Evolutionary conservation across 2,329 filamentous ascomycete species (phyloP), one percentile per base, ranked within the genome.

Genomic region (Claviceps purpurea): DNA sequence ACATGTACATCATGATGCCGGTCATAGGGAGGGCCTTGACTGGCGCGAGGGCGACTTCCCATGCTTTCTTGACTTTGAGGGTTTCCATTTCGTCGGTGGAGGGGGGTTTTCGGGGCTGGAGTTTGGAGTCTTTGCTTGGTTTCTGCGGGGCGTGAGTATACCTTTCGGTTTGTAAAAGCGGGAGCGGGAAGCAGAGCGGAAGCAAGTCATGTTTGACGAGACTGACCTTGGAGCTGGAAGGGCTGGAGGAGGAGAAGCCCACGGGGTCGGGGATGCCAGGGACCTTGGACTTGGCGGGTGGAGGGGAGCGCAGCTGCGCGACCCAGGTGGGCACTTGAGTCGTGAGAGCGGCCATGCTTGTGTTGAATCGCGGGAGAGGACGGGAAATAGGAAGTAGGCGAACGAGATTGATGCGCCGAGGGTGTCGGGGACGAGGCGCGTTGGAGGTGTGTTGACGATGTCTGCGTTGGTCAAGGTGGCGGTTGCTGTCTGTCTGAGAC

Each of bases 1-100:
- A 94, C 93, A 98, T 98, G 78, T 98, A 98, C 89, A 97, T 97
- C 84, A 96, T 96, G 67, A 98, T 91, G 57, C 85, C 90, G 53
- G 94, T 97, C 93, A 98, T 98, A 54, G 93, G 93, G 47, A 98
- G 76, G 65, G 85, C 84, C 74, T 98, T 98, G 56, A 93, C 85
- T 0, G 93, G 93, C 2, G 85, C 91, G 47, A 98, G 81, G 43
- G 93, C 91, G 45, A 98, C 80, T 70, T 98, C 93, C 93, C 93
- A 98, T 0, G 93, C 93, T 69, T 98, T 98, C 72, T 98, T 98
- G 61, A 98, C 74, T 75, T 97, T 97, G 57, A 98, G 76, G 22
- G 85, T 89, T 67, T 97, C 91, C 77, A 90, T 96, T 70, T 97
- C 90, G 62, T 86, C 86, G 58, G 84, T 69, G 1, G 85, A 84